Percentiles rank a stretch among this genome's conserved stretches.
These are phyloP conservation scores for Penicillium dipodomyicola DNA, from an alignment of 495 filamentous ascomycete genomes.

Conservation along the genomic window DNA sequence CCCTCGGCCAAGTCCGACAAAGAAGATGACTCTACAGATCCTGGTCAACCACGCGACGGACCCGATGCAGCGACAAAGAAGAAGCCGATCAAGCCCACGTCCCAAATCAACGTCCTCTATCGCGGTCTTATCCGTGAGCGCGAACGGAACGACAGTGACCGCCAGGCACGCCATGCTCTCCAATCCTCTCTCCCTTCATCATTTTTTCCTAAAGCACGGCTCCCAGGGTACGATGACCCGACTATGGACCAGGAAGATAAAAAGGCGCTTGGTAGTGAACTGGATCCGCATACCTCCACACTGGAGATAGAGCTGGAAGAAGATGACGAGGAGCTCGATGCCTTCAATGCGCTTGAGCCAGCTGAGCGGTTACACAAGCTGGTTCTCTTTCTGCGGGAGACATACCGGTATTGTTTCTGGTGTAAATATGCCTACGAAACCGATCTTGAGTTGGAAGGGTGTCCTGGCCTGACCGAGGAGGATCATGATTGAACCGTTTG, in stretches of 20 bases:
- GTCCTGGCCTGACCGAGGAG: constrained; percentile 86
- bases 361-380: constrained; percentile 63
- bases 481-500: constrained; percentile 69
- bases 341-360: constrained; percentile 67
- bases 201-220: constrained; percentile 44
- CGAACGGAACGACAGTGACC: constrained; percentile 66
- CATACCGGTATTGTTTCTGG: constrained; percentile 90
- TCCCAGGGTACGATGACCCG: constrained; percentile 51
- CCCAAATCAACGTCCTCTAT: constrained; percentile 75
- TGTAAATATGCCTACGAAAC: constrained; percentile 79
- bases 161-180: constrained; percentile 65
- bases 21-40: not conserved
- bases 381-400: constrained; percentile 64
- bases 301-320: constrained; percentile 72
- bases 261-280: constrained; percentile 47
- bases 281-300: constrained; percentile 36
- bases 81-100: constrained; percentile 47
- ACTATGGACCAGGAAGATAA: constrained; percentile 57
- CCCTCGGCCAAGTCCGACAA: not conserved
- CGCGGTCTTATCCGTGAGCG: constrained; percentile 68
- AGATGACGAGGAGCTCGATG: constrained; percentile 82
- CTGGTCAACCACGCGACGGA: not conserved
- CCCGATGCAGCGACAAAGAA: constrained; percentile 14
- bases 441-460: constrained; percentile 69
- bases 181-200: constrained; percentile 58